Evolutionary conservation across 257 asterid genomes (phyloP).

Genomic region (Solanum ahanhuiri): DNA sequence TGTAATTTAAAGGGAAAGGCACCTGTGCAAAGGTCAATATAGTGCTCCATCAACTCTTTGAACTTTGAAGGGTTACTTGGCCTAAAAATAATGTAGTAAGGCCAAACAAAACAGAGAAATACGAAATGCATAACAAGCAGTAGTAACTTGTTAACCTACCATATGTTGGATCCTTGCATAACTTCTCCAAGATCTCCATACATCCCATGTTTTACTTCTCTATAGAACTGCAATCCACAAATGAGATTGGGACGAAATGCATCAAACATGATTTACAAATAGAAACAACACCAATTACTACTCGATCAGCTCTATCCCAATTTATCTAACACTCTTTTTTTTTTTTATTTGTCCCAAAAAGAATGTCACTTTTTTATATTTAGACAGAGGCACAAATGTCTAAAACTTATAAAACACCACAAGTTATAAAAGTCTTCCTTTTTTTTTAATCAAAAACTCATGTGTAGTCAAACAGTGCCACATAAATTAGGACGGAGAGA

Average conservation of each 20-base stretch:
- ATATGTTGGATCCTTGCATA: slow-evolving; percentile 59
- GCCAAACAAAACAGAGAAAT: neutral
- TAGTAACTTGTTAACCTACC: slow-evolving; percentile 33
- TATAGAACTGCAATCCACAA: slow-evolving; percentile 55
- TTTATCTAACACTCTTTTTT: neutral
- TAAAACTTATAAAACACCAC: neutral
- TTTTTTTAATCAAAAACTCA: neutral
- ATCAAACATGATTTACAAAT: neutral
- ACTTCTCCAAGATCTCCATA: slow-evolving; percentile 65
- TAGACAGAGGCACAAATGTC: neutral
- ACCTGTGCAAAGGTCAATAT: slow-evolving; percentile 72
- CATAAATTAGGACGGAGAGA: neutral
- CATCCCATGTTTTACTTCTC: slow-evolving; percentile 60
- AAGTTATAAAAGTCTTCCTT: neutral
- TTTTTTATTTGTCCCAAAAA: neutral
- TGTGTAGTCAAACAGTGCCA: neutral
- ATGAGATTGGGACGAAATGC: neutral
- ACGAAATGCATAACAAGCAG: neutral
- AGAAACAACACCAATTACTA: neutral
- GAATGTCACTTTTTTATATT: neutral
- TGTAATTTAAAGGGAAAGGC: neutral
- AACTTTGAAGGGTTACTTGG: slow-evolving; percentile 63
- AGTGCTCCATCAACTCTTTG: slow-evolving; percentile 50
- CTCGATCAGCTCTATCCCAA: neutral
- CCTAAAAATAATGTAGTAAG: slow-evolving; percentile 22